These are phyloP conservation scores for Cinnamomum chago DNA, from an alignment of 164 flowering plant genomes.

Conservation along the genomic window DNA sequence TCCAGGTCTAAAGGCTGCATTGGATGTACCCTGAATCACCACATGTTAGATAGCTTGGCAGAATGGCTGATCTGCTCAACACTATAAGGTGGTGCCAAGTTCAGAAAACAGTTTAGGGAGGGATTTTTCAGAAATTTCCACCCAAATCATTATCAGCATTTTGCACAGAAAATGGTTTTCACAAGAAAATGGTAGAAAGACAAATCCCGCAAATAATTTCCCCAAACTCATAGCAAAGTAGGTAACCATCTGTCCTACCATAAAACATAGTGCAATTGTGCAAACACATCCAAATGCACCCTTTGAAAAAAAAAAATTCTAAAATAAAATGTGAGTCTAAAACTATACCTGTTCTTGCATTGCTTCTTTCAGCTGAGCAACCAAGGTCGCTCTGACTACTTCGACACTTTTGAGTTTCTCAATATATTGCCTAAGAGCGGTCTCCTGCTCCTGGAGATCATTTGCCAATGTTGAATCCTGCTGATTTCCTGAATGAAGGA, in stretches of 20 bases:
- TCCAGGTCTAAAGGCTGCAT: background rate
- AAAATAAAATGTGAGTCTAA: background rate
- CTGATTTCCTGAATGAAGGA: conserved; percentile 38
- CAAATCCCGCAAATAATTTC: background rate
- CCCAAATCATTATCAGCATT: background rate
- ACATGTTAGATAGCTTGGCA: background rate
- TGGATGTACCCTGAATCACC: background rate
- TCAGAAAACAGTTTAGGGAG: background rate
- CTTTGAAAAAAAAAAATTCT: background rate
- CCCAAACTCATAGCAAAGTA: background rate
- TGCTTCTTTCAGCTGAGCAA: conserved; percentile 68
- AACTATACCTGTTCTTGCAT: conserved; percentile 66
- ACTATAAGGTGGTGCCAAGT: background rate
- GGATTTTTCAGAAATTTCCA: background rate
- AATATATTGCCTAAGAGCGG: conserved; percentile 42
- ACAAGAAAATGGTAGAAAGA: background rate
- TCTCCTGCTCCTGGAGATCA: conserved; percentile 67
- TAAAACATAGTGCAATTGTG: background rate
- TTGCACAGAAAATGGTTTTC: background rate
- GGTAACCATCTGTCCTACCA: background rate
- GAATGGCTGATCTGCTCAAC: background rate
- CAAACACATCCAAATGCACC: background rate
- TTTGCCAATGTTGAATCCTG: conserved; percentile 37
- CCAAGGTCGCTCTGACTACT: conserved; percentile 48
- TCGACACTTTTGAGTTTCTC: conserved; percentile 57